Evolutionary conservation across 805 yeast species (phyloP).

Genomic region (Kuraishia capsulata): DNA sequence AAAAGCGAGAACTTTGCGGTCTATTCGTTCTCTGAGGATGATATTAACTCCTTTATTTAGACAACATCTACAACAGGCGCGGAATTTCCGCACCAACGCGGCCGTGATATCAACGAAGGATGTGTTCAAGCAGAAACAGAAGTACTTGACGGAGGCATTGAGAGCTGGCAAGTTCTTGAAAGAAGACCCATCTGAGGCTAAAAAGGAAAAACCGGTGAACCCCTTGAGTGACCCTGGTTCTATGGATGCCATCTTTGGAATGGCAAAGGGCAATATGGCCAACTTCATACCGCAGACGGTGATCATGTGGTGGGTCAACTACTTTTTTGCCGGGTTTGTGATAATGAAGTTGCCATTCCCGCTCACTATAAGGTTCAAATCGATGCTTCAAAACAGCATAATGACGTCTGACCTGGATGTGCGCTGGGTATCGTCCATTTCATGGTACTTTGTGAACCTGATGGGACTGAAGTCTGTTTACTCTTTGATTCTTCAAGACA

Average conservation of each 20-base stretch:
- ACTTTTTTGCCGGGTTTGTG: slow-evolving; percentile 85
- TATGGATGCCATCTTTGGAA: slow-evolving; percentile 62
- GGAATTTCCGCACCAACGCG: slow-evolving; percentile 46
- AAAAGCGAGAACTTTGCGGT: background rate
- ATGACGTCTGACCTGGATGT: slow-evolving; percentile 79
- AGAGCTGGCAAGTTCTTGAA: slow-evolving; percentile 48
- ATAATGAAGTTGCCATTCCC: slow-evolving; percentile 89
- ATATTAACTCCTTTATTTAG: slow-evolving; percentile 8
- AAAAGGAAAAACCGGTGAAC: slow-evolving; percentile 32
- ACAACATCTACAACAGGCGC: slow-evolving; percentile 53
- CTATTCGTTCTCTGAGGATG: background rate
- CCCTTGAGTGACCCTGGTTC: slow-evolving; percentile 66
- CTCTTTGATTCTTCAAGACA: slow-evolving; percentile 54
- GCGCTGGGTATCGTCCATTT: slow-evolving; percentile 85
- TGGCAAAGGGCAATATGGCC: slow-evolving; percentile 76
- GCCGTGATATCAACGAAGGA: slow-evolving; percentile 31
- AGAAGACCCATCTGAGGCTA: slow-evolving; percentile 28
- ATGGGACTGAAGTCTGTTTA: slow-evolving; percentile 78
- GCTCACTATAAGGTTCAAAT: slow-evolving; percentile 78
- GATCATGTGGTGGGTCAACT: slow-evolving; percentile 91
- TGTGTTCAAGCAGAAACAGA: slow-evolving; percentile 47
- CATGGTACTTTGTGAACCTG: slow-evolving; percentile 91
- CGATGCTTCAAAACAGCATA: slow-evolving; percentile 86
- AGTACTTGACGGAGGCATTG: slow-evolving; percentile 36
- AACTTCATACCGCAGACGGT: slow-evolving; percentile 86